Evolutionary conservation across 2,329 filamentous ascomycete species (phyloP), one percentile per base, ranked within the genome.

Genomic region (Scedosporium dehoogii): DNA sequence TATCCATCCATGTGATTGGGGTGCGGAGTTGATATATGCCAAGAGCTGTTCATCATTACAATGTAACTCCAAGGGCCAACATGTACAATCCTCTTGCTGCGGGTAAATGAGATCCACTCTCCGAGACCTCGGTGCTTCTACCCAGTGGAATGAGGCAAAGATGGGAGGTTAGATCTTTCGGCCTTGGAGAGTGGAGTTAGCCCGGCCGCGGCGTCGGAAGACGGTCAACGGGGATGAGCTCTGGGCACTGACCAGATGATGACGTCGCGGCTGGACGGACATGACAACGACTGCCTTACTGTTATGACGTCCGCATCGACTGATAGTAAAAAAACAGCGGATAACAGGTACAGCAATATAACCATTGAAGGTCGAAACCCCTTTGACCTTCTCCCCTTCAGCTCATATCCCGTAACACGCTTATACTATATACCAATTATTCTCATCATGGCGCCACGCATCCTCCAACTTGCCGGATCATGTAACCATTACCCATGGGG

Each of bases 401-500:
- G 18, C 6, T 18, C 44, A 21, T 16, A 46, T 46, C 48, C n/a
- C n/a, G n/a, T n/a, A n/a, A 53, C 10, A 25, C 16, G 6, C 16
- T 23, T 23, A 12, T 12, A 53, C 48, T 5, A 46, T 1, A 46
- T 18, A 46, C 5, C 5, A 18, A 23, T 18, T 23, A 48, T 23
- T n/a, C 44, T n/a, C 16, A 60, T 21, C 41, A 60, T 60, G 58
- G n/a, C 58, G 27, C 42, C 58, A 10, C 46, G 48, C 29, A 73
- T 80, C 3, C 78, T 81, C 65, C 78, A 80, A 67, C 72, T 81
- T n/a, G 71, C 70, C 63, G 77, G 78, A 59, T 74, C 73, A 23
- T 78, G 76, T 68, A 79, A 86, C 73, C 79, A 86, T 67, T 90
- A 90, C 66, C 79, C 82, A 10, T 92, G 88, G 88, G 89, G 89